Conservation (phyloP, 1,284 basidiomycete genomes). For the Phenoliferia sp. region DNA sequence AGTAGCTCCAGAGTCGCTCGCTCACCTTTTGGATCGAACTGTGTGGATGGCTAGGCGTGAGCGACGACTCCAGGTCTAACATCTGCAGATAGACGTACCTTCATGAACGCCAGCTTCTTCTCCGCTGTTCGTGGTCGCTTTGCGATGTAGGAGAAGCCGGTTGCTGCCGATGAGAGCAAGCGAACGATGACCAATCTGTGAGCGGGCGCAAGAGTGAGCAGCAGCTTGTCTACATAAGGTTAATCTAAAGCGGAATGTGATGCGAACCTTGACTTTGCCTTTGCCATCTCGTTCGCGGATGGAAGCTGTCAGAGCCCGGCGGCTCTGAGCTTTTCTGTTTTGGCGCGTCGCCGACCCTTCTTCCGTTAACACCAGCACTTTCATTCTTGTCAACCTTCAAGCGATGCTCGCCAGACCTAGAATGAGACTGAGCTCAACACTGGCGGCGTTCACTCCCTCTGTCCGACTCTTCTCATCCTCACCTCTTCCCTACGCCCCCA, state of each 20-base stretch:
- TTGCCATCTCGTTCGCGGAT: conserved; percentile 17
- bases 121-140: conserved; percentile 29
- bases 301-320: neutral
- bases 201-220: neutral
- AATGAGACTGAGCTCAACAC: too few species aligned
- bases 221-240: rapidly evolving
- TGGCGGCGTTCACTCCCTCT: neutral
- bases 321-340: neutral
- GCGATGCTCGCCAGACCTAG: neutral
- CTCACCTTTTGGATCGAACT: conserved; percentile 33
- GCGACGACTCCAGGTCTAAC: neutral
- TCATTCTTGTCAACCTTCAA: neutral
- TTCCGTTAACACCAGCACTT: neutral
- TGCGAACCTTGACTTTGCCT: conserved; percentile 25
- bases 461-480: neutral
- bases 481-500: neutral
- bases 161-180: conserved; percentile 27
- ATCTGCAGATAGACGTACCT: conserved; percentile 10
- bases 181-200: conserved; percentile 22
- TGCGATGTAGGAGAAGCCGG: conserved; percentile 30
- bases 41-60: neutral
- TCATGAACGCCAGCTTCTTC: conserved; percentile 34
- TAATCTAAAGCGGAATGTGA: neutral
- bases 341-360: neutral
- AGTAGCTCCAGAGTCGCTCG: neutral